A percentile compares a stretch with the other conserved stretches of the same genome.
Conservation (phyloP, 805 yeast species). For the Monosporozyma siamensis region DNA sequence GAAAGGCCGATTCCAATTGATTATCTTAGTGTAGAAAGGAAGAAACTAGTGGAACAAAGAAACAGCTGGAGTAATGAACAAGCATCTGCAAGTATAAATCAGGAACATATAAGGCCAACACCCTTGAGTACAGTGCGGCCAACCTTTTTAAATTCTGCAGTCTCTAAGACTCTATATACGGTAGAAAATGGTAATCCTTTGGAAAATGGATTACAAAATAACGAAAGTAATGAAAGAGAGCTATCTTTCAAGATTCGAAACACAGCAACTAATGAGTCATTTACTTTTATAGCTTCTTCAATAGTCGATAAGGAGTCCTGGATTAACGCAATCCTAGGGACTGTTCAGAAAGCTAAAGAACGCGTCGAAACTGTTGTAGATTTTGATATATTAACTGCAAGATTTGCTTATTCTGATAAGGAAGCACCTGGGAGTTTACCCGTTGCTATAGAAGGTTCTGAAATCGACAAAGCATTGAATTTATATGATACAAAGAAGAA, state of each 20-base stretch:
- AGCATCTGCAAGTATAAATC: neutral
- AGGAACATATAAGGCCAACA: constrained; percentile 7
- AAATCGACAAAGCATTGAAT: constrained; percentile 36
- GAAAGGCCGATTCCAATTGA: constrained; percentile 58
- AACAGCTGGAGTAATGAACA: neutral
- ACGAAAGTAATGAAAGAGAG: constrained; percentile 9
- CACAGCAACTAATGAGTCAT: constrained; percentile 48
- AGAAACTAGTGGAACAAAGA: constrained; percentile 16
- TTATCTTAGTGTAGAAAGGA: constrained; percentile 44
- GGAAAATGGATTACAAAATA: constrained; percentile 12
- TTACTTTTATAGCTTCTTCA: constrained; percentile 40
- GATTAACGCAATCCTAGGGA: constrained; percentile 43
- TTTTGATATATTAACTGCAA: constrained; percentile 44
- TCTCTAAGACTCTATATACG: constrained; percentile 12
- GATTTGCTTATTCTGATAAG: constrained; percentile 55
- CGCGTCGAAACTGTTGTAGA: constrained; percentile 44
- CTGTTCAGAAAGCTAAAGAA: constrained; percentile 35
- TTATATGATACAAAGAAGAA: constrained; percentile 19
- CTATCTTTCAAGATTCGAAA: constrained; percentile 43
- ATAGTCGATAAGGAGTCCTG: constrained; percentile 48
- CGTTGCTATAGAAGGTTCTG: constrained; percentile 43
- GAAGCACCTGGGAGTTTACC: constrained; percentile 45
- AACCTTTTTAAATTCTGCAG: constrained; percentile 16
- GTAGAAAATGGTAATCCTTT: constrained; percentile 1
- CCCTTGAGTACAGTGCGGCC: constrained; percentile 19